Base-by-base conservation (phyloP, 495 filamentous ascomycete species). In the Penicillium angulare region DNA sequence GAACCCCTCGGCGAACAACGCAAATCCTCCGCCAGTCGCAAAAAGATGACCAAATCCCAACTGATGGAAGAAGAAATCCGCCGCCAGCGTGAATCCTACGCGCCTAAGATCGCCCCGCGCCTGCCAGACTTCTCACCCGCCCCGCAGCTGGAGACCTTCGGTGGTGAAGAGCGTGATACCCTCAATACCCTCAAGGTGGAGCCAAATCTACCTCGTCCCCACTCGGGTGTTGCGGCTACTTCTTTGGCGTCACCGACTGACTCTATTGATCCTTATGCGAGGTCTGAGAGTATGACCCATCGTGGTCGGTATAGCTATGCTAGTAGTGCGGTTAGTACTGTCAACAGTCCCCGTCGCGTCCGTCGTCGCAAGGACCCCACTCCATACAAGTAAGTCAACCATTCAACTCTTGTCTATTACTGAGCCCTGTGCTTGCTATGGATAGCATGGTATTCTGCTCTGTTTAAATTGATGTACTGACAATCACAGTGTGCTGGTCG, bases 241-340 rank as follows among this genome's bases (percentile, higher is more conserved):
- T 20, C 46, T 2, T 20, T 54, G n/a, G 35, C 52, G 43, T 59
- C 73, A 57, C 54, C 69, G 74, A 46, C 80, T 73, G 68, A 78
- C 47, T 75, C 61, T 43, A 55, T 80, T 29, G 90, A 95, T 62
- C 87, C 89, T 17, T 92, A 92, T 66, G 82, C 88, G 34, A 79
- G 87, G 26, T 84, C 86, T 23, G 89, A 91, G 71, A 98, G 93
- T 78, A 97, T 98, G 89, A 90, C 95, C 47, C 85, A 98, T 71
- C 89, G 93, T 58, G 91, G 93, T 43, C 88, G 93, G 39, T 96
- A 96, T 71, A 97, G 92, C 71, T 97, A 97, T 64, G 93, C 92
- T 43, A 96, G 89, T 71, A 95, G 88, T 70, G 87, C 88, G 24
- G 79, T 89, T 43, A 96, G 89, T 72, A 89, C 89, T 50, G 85